Evolutionary conservation across 2,329 filamentous ascomycete genomes (phyloP).

Genomic region (Verticillium isaacii): DNA sequence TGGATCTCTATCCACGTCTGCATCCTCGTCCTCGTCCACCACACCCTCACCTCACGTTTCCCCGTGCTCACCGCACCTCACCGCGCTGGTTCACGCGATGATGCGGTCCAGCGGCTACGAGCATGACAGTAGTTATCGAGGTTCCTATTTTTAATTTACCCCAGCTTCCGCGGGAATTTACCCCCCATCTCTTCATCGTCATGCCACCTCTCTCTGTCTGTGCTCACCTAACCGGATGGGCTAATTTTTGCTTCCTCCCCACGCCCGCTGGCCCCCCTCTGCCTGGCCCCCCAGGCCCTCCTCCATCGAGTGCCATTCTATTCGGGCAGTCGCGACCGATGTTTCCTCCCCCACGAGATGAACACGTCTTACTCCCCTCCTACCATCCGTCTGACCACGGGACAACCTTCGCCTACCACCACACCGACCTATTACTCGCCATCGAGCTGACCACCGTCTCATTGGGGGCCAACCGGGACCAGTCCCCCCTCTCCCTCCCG

Average conservation of each 20-base stretch:
- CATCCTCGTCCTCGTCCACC: not conserved
- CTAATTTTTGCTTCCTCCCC: slow-evolving; percentile 3
- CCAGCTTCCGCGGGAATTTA: slow-evolving; percentile 15
- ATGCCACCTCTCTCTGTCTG: not conserved
- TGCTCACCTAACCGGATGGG: not conserved
- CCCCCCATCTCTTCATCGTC: slow-evolving; percentile 7
- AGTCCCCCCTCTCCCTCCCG: not conserved
- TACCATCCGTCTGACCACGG: not conserved
- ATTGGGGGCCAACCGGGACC: not conserved
- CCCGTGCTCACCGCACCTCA: not conserved
- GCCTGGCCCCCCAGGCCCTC: not conserved
- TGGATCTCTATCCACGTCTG: not conserved
- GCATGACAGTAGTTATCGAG: not conserved
- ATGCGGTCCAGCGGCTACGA: not conserved
- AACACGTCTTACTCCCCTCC: slow-evolving; percentile 2
- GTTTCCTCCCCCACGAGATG: not conserved
- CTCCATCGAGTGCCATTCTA: not conserved
- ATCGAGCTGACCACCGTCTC: not conserved
- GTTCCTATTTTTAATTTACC: slow-evolving; percentile 31
- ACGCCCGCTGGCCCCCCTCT: not conserved
- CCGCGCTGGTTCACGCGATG: not conserved
- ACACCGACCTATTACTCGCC: not conserved
- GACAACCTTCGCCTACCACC: slow-evolving; percentile 3
- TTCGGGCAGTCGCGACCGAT: not conserved
- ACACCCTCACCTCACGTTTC: not conserved